Conservation (phyloP, 202 grass and related monocot genomes). For the Panicum virgatum region DNA sequence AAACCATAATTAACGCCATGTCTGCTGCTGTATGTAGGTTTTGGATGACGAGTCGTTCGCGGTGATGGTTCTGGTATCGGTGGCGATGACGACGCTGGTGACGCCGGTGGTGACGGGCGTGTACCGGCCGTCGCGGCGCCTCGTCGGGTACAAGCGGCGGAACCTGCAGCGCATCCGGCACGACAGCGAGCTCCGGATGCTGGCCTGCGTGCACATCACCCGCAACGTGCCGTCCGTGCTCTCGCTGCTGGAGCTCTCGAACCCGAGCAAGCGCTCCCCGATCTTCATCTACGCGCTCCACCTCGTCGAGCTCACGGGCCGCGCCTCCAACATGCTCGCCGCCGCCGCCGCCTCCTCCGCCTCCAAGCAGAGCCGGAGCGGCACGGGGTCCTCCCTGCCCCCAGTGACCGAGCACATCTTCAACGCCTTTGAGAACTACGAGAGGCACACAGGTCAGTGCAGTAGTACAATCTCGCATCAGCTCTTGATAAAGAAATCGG, state of each 20-base stretch:
- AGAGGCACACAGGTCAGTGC: constrained; percentile 39
- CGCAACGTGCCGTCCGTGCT: constrained; percentile 80
- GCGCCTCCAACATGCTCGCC: constrained; percentile 80
- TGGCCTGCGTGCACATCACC: constrained; percentile 72
- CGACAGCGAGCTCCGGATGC: constrained; percentile 79
- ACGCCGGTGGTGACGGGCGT: constrained; percentile 57
- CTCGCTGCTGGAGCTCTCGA: constrained; percentile 61
- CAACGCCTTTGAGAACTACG: constrained; percentile 73
- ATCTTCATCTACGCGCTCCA: constrained; percentile 89
- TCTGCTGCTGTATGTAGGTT: constrained; percentile 47
- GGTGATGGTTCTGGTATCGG: constrained; percentile 59
- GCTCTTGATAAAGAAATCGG: too few relatives aligned
- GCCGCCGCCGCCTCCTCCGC: constrained; percentile 33
- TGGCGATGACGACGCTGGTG: constrained; percentile 61
- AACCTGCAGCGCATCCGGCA: constrained; percentile 70
- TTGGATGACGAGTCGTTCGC: constrained; percentile 59
- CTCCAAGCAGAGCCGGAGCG: constrained; percentile 25
- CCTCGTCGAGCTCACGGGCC: constrained; percentile 77
- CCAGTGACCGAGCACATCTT: constrained; percentile 59
- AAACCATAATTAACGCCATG: not conserved
- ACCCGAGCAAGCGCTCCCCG: constrained; percentile 64
- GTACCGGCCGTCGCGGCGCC: constrained; percentile 44
- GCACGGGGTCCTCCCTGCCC: constrained; percentile 16
- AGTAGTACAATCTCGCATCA: too few relatives aligned
- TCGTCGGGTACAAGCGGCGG: constrained; percentile 69